phyloP scores from a whole-genome alignment of 2,329 filamentous ascomycete species.

The Fusarium nematophilum region DNA sequence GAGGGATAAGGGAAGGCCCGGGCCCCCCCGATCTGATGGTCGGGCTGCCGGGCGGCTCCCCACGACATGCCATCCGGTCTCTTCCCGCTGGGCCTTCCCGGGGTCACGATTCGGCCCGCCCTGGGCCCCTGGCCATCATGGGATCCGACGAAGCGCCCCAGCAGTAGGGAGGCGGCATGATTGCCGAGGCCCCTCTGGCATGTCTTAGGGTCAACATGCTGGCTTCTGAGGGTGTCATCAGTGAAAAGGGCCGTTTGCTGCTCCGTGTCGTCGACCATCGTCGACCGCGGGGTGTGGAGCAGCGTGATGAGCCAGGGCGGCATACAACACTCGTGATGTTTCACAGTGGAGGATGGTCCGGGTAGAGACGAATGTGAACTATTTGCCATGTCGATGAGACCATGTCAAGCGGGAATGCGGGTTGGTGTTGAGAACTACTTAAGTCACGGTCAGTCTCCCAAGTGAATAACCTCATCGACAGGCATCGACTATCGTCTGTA shows the following conservation, averaged over 20 bases:
- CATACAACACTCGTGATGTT: too few species aligned
- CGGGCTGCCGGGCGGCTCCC: neutral
- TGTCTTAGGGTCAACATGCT: neutral
- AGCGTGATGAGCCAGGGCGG: too few species aligned
- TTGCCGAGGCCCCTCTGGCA: neutral
- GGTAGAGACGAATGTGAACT: neutral
- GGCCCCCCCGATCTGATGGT: neutral
- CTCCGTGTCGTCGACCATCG: neutral
- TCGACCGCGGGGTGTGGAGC: too few species aligned
- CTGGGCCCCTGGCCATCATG: neutral
- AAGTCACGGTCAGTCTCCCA: too few species aligned
- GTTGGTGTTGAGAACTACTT: too few species aligned
- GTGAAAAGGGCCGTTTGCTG: conserved; percentile 4
- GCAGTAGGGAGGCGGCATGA: neutral
- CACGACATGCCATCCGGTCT: neutral
- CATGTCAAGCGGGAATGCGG: neutral
- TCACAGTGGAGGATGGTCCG: neutral
- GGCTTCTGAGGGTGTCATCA: neutral
- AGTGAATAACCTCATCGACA: too few species aligned
- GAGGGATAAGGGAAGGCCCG: too few species aligned
- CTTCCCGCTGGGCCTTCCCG: neutral
- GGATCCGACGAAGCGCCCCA: neutral
- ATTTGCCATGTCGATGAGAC: neutral
- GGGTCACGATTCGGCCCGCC: too few species aligned
- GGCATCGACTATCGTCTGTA: too few species aligned